Conservation (phyloP, 495 filamentous ascomycete genomes). For the Lichina pygmaea region DNA sequence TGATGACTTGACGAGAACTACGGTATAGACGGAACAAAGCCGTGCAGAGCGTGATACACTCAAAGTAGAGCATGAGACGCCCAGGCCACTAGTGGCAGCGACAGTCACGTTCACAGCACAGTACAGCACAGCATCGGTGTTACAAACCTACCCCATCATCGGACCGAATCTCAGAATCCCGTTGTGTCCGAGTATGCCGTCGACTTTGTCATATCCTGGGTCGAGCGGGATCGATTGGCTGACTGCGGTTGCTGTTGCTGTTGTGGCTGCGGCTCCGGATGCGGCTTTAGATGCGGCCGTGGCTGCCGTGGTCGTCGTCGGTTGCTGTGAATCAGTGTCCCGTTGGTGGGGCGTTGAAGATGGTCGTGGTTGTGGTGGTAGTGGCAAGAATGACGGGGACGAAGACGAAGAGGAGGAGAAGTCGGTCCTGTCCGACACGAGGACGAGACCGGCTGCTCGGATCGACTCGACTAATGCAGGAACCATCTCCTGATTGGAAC, state of each 20-base stretch:
- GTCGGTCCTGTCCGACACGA: conserved; percentile 56
- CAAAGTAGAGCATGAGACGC: too few species aligned
- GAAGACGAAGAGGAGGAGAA: conserved; percentile 1
- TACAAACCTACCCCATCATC: conserved; percentile 23
- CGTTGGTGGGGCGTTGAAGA: not conserved
- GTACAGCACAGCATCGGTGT: too few species aligned
- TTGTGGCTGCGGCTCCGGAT: conserved; percentile 7
- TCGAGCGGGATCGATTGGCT: conserved; percentile 15
- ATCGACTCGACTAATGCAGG: conserved; percentile 79
- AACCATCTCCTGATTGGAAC: conserved; percentile 44
- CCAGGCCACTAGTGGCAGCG: too few species aligned
- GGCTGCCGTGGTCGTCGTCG: too few species aligned
- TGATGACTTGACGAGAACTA: too few species aligned
- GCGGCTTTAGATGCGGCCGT: conserved; percentile 2
- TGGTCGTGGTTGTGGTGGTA: not conserved
- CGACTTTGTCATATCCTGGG: conserved; percentile 37
- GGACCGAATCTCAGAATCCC: conserved; percentile 82
- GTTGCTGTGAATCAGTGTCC: too few species aligned
- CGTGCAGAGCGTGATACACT: too few species aligned
- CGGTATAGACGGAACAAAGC: too few species aligned
- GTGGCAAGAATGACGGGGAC: conserved; percentile 6
- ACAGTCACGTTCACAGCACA: too few species aligned
- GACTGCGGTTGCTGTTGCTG: conserved; percentile 7
- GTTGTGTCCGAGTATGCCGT: conserved; percentile 62
- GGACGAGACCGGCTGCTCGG: conserved; percentile 74